Evolutionary conservation across 768 basidiomycete species (phyloP).

Genomic region (Pisolithus orientalis): DNA sequence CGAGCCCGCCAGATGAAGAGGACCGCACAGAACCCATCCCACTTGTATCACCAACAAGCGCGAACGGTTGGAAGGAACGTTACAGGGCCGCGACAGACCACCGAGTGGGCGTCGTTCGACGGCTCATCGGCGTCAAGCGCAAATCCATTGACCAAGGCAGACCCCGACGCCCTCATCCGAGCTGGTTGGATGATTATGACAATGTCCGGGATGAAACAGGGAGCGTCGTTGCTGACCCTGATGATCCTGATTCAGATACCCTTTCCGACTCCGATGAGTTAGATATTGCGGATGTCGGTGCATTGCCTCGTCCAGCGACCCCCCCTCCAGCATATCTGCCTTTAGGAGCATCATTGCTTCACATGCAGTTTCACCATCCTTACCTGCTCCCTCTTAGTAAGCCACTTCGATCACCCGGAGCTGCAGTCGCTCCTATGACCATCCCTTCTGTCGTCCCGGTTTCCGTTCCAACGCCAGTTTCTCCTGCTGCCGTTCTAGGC

Average conservation of each 20-base stretch:
- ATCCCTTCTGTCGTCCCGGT: slow-evolving; percentile 35
- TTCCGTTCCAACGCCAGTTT: slow-evolving; percentile 80
- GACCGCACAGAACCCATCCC: slow-evolving; percentile 28
- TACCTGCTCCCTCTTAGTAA: slow-evolving; percentile 56
- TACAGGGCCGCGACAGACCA: slow-evolving; percentile 68
- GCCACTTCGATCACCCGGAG: slow-evolving; percentile 54
- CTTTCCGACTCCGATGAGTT: slow-evolving; percentile 37
- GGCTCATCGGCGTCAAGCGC: slow-evolving; percentile 66
- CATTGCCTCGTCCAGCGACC: slow-evolving; percentile 52
- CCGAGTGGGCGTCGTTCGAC: slow-evolving; percentile 58
- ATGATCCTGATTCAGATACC: slow-evolving; percentile 34
- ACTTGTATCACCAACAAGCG: slow-evolving; percentile 9
- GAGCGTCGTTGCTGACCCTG: slow-evolving; percentile 27
- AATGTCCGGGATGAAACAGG: slow-evolving; percentile 39
- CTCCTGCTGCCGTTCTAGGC: slow-evolving; percentile 67
- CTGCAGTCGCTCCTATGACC: slow-evolving; percentile 41
- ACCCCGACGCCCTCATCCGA: slow-evolving; percentile 32
- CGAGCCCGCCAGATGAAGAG: slow-evolving; percentile 54
- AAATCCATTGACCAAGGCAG: slow-evolving; percentile 40
- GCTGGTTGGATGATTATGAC: slow-evolving; percentile 42
- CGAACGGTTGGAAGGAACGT: slow-evolving; percentile 40
- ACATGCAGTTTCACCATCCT: slow-evolving; percentile 61
- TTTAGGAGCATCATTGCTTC: slow-evolving; percentile 59
- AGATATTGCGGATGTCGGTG: slow-evolving; percentile 19
- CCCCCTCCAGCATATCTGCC: slow-evolving; percentile 71